Evolutionary conservation across 2,329 filamentous ascomycete species (phyloP).

Genomic region (Chrysosporium keratinophilum): DNA sequence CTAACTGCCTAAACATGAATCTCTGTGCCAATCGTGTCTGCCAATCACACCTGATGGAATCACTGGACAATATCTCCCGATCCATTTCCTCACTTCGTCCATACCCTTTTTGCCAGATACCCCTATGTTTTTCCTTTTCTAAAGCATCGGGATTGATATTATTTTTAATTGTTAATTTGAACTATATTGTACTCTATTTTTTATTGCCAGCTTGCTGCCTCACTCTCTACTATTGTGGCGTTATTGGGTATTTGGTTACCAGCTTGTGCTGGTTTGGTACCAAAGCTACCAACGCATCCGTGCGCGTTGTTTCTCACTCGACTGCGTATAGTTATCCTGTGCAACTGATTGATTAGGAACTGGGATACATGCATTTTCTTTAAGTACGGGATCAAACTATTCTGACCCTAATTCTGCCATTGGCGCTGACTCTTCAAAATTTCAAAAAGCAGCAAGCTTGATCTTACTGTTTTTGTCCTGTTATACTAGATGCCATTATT

Average conservation of each 20-base stretch:
- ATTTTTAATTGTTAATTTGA: conserved; percentile 7
- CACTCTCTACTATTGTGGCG: conserved; percentile 3
- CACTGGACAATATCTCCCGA: neutral
- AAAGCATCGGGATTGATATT: conserved; percentile 4
- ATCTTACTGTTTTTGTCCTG: too few relatives aligned
- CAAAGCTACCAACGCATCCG: too few relatives aligned
- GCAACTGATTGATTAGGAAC: too few relatives aligned
- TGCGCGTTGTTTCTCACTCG: too few relatives aligned
- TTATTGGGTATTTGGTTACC: neutral
- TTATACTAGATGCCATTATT: too few relatives aligned
- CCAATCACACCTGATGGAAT: neutral
- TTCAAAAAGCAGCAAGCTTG: too few relatives aligned
- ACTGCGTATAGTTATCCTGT: too few relatives aligned
- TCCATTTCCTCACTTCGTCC: neutral
- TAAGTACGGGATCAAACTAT: too few relatives aligned
- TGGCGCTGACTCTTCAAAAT: too few relatives aligned
- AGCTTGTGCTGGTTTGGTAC: neutral
- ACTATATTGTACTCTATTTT: neutral
- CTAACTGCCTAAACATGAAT: neutral
- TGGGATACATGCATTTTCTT: too few relatives aligned
- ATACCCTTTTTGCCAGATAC: conserved; percentile 7
- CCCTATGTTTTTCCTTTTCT: conserved; percentile 4
- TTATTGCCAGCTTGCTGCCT: neutral
- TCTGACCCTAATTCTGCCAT: too few relatives aligned
- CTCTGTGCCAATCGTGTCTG: neutral